Evolutionary conservation across 1,284 basidiomycete genomes (phyloP).

Genomic region (Austropuccinia psidii): DNA sequence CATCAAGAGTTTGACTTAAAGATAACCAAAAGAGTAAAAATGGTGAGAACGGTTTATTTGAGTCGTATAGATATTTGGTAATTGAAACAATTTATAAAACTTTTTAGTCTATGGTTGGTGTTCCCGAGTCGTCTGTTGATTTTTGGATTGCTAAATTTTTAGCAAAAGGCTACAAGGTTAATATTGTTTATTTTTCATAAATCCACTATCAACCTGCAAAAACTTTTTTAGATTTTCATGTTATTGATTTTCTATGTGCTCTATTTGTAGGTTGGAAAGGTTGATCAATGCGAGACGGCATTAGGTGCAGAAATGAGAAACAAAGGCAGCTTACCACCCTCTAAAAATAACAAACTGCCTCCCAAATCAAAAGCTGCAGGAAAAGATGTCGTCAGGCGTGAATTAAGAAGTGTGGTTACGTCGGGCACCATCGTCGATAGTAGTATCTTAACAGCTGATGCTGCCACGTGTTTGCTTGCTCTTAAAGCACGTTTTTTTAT

Average conservation of each 20-base stretch:
- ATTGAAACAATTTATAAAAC: not conserved
- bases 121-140: constrained; percentile 89
- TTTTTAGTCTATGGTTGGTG: constrained; percentile 61
- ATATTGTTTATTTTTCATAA: not conserved
- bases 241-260: not conserved
- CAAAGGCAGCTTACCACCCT: constrained; percentile 48
- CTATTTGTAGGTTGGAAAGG: constrained; percentile 62
- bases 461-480: constrained; percentile 88
- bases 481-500: constrained; percentile 57
- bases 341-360: constrained; percentile 39
- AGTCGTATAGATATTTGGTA: not conserved
- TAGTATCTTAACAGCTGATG: constrained; percentile 78
- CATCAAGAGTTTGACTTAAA: constrained; percentile 49
- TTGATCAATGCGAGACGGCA: constrained; percentile 94
- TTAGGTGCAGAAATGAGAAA: constrained; percentile 56
- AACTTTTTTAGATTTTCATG: too few relatives aligned
- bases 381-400: constrained; percentile 53
- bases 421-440: constrained; percentile 93
- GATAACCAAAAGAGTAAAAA: constrained; percentile 82
- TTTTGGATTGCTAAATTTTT: constrained; percentile 72
- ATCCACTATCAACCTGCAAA: constrained; percentile 30
- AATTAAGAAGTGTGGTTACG: constrained; percentile 91
- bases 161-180: constrained; percentile 16
- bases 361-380: constrained; percentile 38
- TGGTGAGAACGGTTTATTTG: constrained; percentile 74